Percentiles rank a stretch among this genome's conserved stretches.
Evolutionary conservation across 2,329 filamentous ascomycete species (phyloP).

Genomic region (Leptosphaerulina australis): DNA sequence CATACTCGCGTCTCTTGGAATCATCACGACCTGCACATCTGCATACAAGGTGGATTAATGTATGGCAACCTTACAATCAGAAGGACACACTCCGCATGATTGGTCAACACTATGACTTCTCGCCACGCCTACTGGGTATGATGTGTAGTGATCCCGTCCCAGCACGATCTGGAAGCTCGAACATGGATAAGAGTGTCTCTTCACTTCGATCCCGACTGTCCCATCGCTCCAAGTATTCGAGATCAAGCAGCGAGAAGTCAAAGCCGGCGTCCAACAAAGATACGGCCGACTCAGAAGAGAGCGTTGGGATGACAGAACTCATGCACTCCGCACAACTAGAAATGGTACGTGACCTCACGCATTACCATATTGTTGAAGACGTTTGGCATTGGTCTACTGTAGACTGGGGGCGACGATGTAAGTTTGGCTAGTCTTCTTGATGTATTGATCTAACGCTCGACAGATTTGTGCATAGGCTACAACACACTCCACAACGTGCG

Average conservation of each 20-base stretch:
- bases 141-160: constrained; percentile 64
- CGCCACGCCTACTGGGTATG: constrained; percentile 67
- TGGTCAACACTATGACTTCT: constrained; percentile 70
- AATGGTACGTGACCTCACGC: constrained; percentile 51
- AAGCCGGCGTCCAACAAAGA: constrained; percentile 20
- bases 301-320: constrained; percentile 43
- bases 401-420: constrained; percentile 70
- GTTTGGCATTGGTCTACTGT: constrained; percentile 79
- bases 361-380: constrained; percentile 67
- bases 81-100: constrained; percentile 61
- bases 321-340: constrained; percentile 47
- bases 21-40: constrained; percentile 55
- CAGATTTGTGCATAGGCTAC: constrained; percentile 73
- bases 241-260: constrained; percentile 20
- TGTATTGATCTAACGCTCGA: constrained; percentile 5
- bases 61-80: constrained; percentile 71
- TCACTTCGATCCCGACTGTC: constrained; percentile 40
- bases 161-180: constrained; percentile 26
- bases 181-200: constrained; percentile 38
- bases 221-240: constrained; percentile 31
- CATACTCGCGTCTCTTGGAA: constrained; percentile 49
- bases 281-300: constrained; percentile 41
- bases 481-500: constrained; percentile 64
- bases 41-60: constrained; percentile 75
- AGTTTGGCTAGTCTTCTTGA: constrained; percentile 22